A percentile compares a stretch with the other conserved stretches of the same genome.
phyloP scores from a whole-genome alignment of 2,329 filamentous ascomycete genomes.

The Ceratocystis cacaofunesta region DNA sequence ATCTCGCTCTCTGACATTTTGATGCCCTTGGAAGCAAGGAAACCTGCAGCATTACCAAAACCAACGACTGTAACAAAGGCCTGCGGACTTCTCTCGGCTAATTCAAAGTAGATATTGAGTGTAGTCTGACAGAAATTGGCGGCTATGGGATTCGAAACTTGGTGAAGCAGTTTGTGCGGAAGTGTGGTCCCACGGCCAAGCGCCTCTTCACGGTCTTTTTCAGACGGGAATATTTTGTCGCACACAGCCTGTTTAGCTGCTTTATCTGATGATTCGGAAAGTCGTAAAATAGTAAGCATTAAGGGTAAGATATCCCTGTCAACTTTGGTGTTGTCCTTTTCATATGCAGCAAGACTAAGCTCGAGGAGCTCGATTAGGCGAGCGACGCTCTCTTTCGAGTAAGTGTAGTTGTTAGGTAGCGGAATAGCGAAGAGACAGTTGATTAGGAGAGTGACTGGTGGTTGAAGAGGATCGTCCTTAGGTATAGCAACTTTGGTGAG shows the following conservation, averaged over 20 bases:
- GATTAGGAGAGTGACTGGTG: conserved; percentile 19
- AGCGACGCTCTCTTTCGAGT: conserved; percentile 12
- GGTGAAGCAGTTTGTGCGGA: conserved; percentile 59
- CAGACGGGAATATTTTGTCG: conserved; percentile 55
- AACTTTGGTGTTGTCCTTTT: conserved; percentile 13
- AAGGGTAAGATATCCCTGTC: conserved; percentile 14
- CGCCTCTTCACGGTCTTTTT: conserved; percentile 59
- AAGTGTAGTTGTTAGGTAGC: conserved; percentile 17
- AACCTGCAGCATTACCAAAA: conserved; percentile 86
- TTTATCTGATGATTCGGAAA: conserved; percentile 16
- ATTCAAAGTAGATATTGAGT: conserved; percentile 67
- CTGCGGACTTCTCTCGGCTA: conserved; percentile 65
- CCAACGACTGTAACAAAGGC: conserved; percentile 83
- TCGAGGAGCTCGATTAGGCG: conserved; percentile 9
- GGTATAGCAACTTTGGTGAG: conserved; percentile 17
- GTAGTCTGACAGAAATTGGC: conserved; percentile 61
- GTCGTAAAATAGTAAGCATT: conserved; percentile 15
- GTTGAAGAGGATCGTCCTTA: conserved; percentile 17
- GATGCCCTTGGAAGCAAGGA: conserved; percentile 46
- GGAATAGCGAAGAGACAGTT: conserved; percentile 19
- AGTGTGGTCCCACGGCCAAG: conserved; percentile 63
- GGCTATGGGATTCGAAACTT: conserved; percentile 59
- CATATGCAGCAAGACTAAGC: conserved; percentile 9
- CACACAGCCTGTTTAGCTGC: conserved; percentile 43
- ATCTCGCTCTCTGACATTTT: conserved; percentile 18